A percentile compares a stretch with the other conserved stretches of the same genome.
These are phyloP conservation scores for Naganishia sp. DNA, from an alignment of 1,284 basidiomycete species.

Conservation along the genomic window DNA sequence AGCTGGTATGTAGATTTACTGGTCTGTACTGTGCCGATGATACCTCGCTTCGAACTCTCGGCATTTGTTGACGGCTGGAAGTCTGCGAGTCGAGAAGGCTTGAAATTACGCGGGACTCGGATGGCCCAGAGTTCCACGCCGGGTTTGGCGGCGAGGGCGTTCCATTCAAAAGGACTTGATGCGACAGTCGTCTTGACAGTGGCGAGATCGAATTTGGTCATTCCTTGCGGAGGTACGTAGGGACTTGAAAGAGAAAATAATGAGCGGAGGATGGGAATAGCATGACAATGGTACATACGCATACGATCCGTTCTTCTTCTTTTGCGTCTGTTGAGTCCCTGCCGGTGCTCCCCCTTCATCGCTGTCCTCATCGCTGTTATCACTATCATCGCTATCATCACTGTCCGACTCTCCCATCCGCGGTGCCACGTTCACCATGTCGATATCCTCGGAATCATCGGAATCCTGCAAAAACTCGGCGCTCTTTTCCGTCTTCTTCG, in stretches of 20 bases:
- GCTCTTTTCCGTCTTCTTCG: constrained; percentile 12
- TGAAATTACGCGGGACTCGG: constrained; percentile 50
- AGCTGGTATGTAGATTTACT: constrained; percentile 43
- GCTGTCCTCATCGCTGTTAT: constrained; percentile 2
- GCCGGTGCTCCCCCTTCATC: background rate
- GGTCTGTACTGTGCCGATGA: constrained; percentile 39
- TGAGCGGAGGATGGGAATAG: background rate
- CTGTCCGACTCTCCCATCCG: background rate
- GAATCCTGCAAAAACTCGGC: constrained; percentile 5
- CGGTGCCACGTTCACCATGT: constrained; percentile 3
- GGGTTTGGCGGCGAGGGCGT: constrained; percentile 40
- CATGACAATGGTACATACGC: constrained; percentile 1
- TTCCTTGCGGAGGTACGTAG: constrained; percentile 47
- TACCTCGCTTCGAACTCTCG: constrained; percentile 29
- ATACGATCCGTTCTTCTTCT: constrained; percentile 5
- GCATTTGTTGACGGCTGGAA: constrained; percentile 7
- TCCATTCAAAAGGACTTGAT: constrained; percentile 48
- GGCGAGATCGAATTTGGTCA: constrained; percentile 34
- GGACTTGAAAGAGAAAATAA: constrained; percentile 7
- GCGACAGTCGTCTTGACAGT: constrained; percentile 38
- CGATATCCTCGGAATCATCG: constrained; percentile 23
- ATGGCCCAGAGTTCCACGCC: constrained; percentile 52
- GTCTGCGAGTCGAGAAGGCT: constrained; percentile 41
- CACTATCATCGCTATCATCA: constrained; percentile 6
- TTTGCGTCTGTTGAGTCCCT: background rate